Evolutionary conservation across 2,329 filamentous ascomycete species (phyloP), one percentile per base, ranked within the genome.

Genomic region (Neofusicoccum cordaticola): DNA sequence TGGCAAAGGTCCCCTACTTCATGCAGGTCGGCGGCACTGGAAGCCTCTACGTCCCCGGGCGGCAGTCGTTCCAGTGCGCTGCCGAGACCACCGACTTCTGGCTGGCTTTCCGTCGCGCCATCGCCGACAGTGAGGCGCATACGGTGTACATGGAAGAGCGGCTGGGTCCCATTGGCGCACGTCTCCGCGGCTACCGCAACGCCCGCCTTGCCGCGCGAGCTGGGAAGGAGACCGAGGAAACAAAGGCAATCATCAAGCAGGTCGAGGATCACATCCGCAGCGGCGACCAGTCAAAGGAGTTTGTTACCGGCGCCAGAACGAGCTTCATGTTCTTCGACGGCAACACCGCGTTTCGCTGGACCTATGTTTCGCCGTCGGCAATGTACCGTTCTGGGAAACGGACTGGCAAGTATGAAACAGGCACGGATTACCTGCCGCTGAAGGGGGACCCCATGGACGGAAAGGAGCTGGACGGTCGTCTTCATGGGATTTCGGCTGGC

Each of bases 271-370:
- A 61, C 0, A 69, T 74, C 15, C 69, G 64, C 34, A 39, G 12
- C 2, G 73, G 73, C 31, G 73, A 75, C 19, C 53, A 64, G 3
- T 71, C 73, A 1, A 67, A 65, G 0, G 71, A 73, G 65, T 76
- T 76, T 15, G 75, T 76, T 15, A 74, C 71, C 27, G 74, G 73
- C 1, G 73, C 69, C 1, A 65, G 75, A 1, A 73, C 74, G n/a
- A 71, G 70, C 27, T 76, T 63, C 47, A 76, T 76, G 73, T 76
- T 77, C 39, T 77, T 77, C 11, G 73, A 76, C 37, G 73, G 73
- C 4, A 74, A 76, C 37, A 70, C 67, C 58, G 67, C 64, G 12
- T 77, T 77, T 53, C 57, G 53, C 12, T 77, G 75, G 75, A 71
- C 67, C 44, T 77, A 75, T 68, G 74, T 76, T 13, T 71, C 68